A percentile compares a stretch with the other conserved stretches of the same genome.
phyloP scores from a whole-genome alignment of 208 protist species.

The Wallacemonas rigidus region DNA sequence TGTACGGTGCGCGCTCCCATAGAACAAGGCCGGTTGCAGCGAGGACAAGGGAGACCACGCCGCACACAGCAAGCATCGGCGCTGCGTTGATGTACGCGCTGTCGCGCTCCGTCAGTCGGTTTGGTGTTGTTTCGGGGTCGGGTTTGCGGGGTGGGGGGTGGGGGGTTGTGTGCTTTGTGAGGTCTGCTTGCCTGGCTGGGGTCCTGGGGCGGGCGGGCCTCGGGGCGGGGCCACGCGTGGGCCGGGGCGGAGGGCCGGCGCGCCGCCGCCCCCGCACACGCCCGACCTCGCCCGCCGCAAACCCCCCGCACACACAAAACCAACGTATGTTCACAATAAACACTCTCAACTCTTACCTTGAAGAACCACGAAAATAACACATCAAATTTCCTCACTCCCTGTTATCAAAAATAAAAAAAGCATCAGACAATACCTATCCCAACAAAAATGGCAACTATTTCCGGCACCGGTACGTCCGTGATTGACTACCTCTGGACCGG shows the following conservation, averaged over 20 bases:
- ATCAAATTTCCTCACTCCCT: neutral
- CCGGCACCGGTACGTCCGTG: slow-evolving; percentile 23
- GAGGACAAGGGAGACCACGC: slow-evolving; percentile 15
- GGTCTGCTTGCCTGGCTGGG: neutral
- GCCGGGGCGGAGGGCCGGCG: too few relatives aligned
- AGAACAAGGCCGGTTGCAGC: neutral
- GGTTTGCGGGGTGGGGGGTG: neutral
- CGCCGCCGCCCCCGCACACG: neutral
- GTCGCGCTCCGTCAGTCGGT: neutral
- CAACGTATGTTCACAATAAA: too few relatives aligned
- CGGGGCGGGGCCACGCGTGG: neutral
- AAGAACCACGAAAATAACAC: too few relatives aligned
- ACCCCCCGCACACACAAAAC: too few relatives aligned
- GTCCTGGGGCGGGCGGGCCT: neutral
- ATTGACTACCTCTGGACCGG: slow-evolving; percentile 38
- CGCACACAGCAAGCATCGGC: neutral
- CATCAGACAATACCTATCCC: neutral
- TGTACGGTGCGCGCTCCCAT: slow-evolving; percentile 15
- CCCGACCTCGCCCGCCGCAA: neutral
- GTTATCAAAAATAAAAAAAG: neutral
- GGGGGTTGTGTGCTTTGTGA: neutral
- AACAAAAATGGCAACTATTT: slow-evolving; percentile 25
- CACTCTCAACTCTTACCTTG: too few relatives aligned
- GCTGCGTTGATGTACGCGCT: neutral
- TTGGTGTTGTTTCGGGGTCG: neutral